phyloP scores from a whole-genome alignment of 2,329 filamentous ascomycete genomes.

The Neofusicoccum umdonicola region DNA sequence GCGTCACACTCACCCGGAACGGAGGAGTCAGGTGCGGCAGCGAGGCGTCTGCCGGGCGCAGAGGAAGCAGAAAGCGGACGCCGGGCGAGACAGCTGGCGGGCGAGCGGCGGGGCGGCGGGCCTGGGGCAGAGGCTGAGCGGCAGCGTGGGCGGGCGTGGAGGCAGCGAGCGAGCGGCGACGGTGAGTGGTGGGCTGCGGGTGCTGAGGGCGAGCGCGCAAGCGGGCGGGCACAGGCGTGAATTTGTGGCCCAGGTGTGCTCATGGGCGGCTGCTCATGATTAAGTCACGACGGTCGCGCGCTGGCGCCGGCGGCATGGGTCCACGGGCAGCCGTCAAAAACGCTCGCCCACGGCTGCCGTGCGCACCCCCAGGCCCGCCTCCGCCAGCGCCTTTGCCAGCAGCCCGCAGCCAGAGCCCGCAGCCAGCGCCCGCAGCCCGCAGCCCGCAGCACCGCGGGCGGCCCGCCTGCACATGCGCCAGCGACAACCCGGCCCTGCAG shows the following conservation, averaged over 20 bases:
- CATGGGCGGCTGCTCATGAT: constrained; percentile 4
- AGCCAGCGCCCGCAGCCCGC: no score
- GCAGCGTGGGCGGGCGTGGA: background rate
- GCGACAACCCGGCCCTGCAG: constrained; percentile 12
- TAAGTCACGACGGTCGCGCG: constrained; percentile 1
- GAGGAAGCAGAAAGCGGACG: constrained; percentile 5
- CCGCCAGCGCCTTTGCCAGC: no score
- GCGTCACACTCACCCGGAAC: constrained; percentile 14
- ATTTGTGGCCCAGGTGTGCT: constrained; percentile 1
- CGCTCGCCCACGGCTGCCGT: background rate
- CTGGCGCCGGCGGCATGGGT: background rate
- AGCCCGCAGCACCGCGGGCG: constrained; percentile 1
- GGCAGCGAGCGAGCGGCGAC: background rate
- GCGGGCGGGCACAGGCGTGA: constrained; percentile 3
- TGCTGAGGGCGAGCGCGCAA: background rate
- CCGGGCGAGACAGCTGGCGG: constrained; percentile 11
- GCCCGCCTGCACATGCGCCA: constrained; percentile 8
- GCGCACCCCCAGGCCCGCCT: background rate
- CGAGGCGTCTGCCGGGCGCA: constrained; percentile 6
- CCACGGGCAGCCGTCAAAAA: background rate
- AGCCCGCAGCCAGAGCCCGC: no score
- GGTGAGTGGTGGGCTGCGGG: background rate
- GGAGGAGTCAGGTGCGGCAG: constrained; percentile 9
- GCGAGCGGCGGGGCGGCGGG: background rate
- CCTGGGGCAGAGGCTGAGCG: background rate